Percentiles rank a stretch among this genome's conserved stretches.
Evolutionary conservation across 495 filamentous ascomycete genomes (phyloP).

Genomic region (Aspergillus bridgeri): DNA sequence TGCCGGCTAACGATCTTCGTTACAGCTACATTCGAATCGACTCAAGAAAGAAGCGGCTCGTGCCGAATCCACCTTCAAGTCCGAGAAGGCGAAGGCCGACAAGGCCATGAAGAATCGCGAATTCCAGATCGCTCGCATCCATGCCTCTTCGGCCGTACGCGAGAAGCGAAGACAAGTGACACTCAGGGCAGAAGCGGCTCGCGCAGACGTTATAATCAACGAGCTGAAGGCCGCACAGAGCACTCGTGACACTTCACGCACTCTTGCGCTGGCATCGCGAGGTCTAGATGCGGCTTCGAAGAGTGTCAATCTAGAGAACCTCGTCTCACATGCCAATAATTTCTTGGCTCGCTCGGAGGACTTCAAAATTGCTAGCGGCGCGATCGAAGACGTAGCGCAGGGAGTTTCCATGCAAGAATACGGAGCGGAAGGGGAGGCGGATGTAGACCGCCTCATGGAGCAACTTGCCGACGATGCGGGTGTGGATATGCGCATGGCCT

Average conservation of each 20-base stretch:
- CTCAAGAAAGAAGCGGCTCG: slow-evolving; percentile 47
- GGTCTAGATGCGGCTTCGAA: slow-evolving; percentile 44
- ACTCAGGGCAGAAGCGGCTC: slow-evolving; percentile 43
- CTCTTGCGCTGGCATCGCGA: slow-evolving; percentile 40
- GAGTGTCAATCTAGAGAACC: slow-evolving; percentile 42
- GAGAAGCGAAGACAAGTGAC: slow-evolving; percentile 47
- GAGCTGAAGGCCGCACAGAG: slow-evolving; percentile 47
- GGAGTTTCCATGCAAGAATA: slow-evolving; percentile 47
- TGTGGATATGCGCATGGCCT: slow-evolving; percentile 39
- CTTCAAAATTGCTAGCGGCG: slow-evolving; percentile 46
- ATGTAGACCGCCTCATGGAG: slow-evolving; percentile 48
- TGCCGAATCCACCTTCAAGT: slow-evolving; percentile 46
- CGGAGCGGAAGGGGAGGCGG: slow-evolving; percentile 44
- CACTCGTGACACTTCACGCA: slow-evolving; percentile 46
- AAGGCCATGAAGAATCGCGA: slow-evolving; percentile 49
- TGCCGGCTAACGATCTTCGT: background rate
- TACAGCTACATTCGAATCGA: slow-evolving; percentile 46
- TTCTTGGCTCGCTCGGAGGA: slow-evolving; percentile 46
- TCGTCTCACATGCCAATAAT: slow-evolving; percentile 47
- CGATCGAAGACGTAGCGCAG: slow-evolving; percentile 47
- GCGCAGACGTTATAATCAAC: slow-evolving; percentile 49
- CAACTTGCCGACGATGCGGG: slow-evolving; percentile 49
- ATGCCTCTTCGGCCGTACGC: slow-evolving; percentile 45
- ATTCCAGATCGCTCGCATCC: slow-evolving; percentile 50
- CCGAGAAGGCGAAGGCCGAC: slow-evolving; percentile 48